Conservation (phyloP, 306 rosid species). For the Castanea crenata region DNA sequence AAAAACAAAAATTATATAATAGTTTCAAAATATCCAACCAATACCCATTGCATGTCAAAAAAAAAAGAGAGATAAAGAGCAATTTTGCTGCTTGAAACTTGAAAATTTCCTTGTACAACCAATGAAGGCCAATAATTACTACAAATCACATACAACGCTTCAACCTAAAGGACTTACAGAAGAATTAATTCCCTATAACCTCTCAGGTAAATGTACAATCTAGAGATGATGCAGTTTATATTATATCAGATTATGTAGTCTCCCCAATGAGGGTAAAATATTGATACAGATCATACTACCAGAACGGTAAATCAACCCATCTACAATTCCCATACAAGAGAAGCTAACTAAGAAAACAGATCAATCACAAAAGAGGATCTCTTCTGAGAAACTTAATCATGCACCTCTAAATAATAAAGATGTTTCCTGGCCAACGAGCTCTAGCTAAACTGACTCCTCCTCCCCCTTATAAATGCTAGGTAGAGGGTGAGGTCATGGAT, state of each 20-base stretch:
- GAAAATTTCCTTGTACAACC: background rate
- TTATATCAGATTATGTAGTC: background rate
- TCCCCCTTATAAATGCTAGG: too few relatives aligned
- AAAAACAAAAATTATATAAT: conserved; percentile 12
- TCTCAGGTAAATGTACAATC: background rate
- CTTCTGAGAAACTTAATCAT: background rate
- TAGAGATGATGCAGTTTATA: background rate
- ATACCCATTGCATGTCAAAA: background rate
- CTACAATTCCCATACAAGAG: background rate
- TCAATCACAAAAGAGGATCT: background rate
- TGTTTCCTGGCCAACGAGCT: background rate
- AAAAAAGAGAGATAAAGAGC: background rate
- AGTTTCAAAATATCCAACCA: conserved; percentile 4
- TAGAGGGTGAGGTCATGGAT: too few relatives aligned
- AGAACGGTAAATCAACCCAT: background rate
- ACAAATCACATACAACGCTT: background rate
- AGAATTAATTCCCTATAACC: background rate
- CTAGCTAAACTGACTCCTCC: too few relatives aligned
- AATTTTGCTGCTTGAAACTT: background rate
- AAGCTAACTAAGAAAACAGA: background rate
- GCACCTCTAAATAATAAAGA: background rate
- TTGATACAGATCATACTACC: background rate
- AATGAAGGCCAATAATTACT: background rate
- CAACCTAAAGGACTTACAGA: background rate
- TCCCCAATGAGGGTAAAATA: background rate